These are phyloP conservation scores for Heliamphora exappendiculata DNA, from an alignment of 148 eudicot species.

Conservation along the genomic window DNA sequence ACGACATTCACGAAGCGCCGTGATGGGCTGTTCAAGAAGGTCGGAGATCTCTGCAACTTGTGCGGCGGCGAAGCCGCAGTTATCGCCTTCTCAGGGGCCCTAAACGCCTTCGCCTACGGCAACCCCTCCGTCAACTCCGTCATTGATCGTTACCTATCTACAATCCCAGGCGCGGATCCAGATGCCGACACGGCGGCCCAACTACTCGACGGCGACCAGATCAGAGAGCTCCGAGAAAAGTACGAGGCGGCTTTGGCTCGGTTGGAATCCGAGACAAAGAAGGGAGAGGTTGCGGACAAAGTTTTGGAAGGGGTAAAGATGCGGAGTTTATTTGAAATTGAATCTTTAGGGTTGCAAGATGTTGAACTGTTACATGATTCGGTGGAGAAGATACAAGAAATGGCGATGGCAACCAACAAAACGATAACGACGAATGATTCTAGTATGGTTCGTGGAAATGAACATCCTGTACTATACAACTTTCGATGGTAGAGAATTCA, in stretches of 20 bases:
- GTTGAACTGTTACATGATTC: neutral
- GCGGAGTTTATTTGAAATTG: neutral
- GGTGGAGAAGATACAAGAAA: neutral
- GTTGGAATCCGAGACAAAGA: neutral
- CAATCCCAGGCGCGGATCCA: neutral
- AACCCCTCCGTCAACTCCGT: conserved; percentile 10
- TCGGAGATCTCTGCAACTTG: conserved; percentile 6
- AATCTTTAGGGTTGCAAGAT: neutral
- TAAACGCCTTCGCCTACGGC: conserved; percentile 18
- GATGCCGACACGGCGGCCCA: neutral
- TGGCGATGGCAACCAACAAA: too few relatives aligned
- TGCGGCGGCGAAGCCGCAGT: conserved; percentile 13
- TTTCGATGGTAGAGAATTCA: too few relatives aligned
- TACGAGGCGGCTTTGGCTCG: neutral
- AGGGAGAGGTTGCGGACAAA: neutral
- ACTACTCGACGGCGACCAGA: neutral
- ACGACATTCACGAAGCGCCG: conserved; percentile 27
- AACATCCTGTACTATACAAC: too few relatives aligned
- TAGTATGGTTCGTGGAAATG: too few relatives aligned
- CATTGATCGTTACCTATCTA: conserved; percentile 2
- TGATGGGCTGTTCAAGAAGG: conserved; percentile 24
- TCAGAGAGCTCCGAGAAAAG: neutral
- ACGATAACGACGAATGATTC: too few relatives aligned
- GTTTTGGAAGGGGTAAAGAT: neutral
- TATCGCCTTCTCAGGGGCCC: conserved; percentile 18